These are phyloP conservation scores for Mercurialis annua DNA, from an alignment of 345 rosid genomes.

Conservation along the genomic window DNA sequence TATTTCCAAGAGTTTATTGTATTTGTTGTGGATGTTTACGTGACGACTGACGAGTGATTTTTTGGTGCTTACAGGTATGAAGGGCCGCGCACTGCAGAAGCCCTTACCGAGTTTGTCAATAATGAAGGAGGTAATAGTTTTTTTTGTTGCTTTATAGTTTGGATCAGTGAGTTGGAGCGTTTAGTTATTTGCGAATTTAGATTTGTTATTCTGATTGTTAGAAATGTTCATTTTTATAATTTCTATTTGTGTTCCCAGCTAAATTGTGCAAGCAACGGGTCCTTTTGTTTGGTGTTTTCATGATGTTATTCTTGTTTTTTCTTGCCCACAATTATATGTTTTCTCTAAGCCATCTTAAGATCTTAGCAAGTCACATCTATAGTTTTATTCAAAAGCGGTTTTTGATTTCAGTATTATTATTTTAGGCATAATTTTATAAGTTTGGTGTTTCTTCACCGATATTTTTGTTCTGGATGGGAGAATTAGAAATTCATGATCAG, in stretches of 20 bases:
- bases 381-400: background rate
- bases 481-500: background rate
- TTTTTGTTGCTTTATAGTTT: background rate
- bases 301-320: background rate
- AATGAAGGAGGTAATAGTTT: conserved; percentile 74
- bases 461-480: background rate
- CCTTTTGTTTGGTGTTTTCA: background rate
- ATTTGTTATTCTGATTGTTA: no score
- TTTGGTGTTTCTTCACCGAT: background rate
- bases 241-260: background rate
- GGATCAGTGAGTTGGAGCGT: background rate
- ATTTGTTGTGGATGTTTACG: background rate
- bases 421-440: background rate
- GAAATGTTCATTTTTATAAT: no score
- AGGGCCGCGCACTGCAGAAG: conserved; percentile 82
- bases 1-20: background rate
- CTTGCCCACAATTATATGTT: background rate
- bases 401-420: background rate
- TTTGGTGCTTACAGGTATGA: conserved; percentile 53
- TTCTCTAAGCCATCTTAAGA: background rate
- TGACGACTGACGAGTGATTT: background rate
- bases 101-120: conserved; percentile 84
- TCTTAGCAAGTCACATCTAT: background rate
- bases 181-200: no score
- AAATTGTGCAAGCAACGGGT: background rate